Percentiles rank a stretch among this genome's conserved stretches.
Evolutionary conservation across 2,329 filamentous ascomycete genomes (phyloP).

Genomic region (Trichophyton benhamiae): DNA sequence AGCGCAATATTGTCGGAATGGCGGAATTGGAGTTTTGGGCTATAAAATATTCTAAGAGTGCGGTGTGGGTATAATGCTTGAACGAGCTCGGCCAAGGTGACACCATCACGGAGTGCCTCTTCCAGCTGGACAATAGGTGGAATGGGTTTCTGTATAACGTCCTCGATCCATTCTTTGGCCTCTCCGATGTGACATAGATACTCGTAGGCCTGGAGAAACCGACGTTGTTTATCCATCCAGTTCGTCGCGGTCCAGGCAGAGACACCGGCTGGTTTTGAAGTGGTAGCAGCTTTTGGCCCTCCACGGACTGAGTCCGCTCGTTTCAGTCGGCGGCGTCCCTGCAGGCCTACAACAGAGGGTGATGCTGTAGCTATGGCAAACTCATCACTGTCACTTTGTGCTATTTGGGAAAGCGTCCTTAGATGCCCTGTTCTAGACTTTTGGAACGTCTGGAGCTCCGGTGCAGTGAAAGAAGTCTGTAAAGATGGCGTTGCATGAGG

Average conservation of each 20-base stretch:
- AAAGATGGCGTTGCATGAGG: conserved; percentile 19
- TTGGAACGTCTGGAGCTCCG: conserved; percentile 69
- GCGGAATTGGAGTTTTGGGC: conserved; percentile 75
- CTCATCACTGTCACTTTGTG: conserved; percentile 63
- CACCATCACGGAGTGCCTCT: conserved; percentile 80
- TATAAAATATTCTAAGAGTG: conserved; percentile 68
- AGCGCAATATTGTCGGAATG: conserved; percentile 97
- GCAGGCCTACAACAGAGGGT: conserved; percentile 77
- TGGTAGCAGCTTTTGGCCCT: conserved; percentile 37
- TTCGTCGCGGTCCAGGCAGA: conserved; percentile 72
- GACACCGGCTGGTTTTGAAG: conserved; percentile 38
- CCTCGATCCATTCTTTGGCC: conserved; percentile 97
- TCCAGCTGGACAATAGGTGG: conserved; percentile 89
- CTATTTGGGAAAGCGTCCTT: conserved; percentile 71
- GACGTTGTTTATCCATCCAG: conserved; percentile 98
- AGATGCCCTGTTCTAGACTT: conserved; percentile 85
- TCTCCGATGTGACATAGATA: conserved; percentile 98
- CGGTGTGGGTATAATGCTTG: conserved; percentile 72
- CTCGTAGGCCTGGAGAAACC: conserved; percentile 93
- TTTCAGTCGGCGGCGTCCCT: conserved; percentile 73
- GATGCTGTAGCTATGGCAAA: conserved; percentile 65
- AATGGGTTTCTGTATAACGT: conserved; percentile 71
- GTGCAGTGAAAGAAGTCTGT: conserved; percentile 30
- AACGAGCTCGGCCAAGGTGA: conserved; percentile 88
- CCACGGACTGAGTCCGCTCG: conserved; percentile 45